A percentile compares a stretch with the other conserved stretches of the same genome.
These are phyloP conservation scores for Nigrograna mackinnonii DNA, from an alignment of 2,329 filamentous ascomycete species.

Conservation along the genomic window DNA sequence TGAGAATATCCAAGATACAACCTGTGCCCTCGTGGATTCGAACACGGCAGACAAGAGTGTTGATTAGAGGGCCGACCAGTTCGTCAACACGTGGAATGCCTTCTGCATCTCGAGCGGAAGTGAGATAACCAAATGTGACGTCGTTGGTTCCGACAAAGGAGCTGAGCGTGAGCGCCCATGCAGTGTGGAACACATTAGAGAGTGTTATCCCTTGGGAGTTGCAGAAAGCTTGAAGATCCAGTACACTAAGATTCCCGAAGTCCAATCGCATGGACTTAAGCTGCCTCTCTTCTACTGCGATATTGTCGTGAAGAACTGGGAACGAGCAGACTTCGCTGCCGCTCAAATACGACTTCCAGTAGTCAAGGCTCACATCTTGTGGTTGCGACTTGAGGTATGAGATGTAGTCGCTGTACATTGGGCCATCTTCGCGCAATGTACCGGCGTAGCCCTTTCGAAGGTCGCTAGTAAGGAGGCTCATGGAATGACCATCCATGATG, in stretches of 20 bases:
- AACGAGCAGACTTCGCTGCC: slow-evolving; percentile 37
- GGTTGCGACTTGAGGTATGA: slow-evolving; percentile 28
- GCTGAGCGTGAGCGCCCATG: slow-evolving; percentile 45
- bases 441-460: slow-evolving; percentile 30
- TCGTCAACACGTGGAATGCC: slow-evolving; percentile 43
- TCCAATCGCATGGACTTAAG: slow-evolving; percentile 31
- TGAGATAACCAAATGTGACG: slow-evolving; percentile 52
- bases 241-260: slow-evolving; percentile 26
- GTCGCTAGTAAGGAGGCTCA: slow-evolving; percentile 31
- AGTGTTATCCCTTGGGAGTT: slow-evolving; percentile 50
- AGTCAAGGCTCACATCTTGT: slow-evolving; percentile 27
- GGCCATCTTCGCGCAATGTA: slow-evolving; percentile 21
- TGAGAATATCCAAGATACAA: slow-evolving; percentile 42
- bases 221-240: slow-evolving; percentile 41
- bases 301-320: slow-evolving; percentile 29
- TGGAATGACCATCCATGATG: slow-evolving; percentile 40
- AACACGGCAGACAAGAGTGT: slow-evolving; percentile 50
- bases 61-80: slow-evolving; percentile 52
- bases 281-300: slow-evolving; percentile 15
- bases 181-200: slow-evolving; percentile 49
- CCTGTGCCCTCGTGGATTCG: slow-evolving; percentile 32
- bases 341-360: slow-evolving; percentile 33
- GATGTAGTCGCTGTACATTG: slow-evolving; percentile 37
- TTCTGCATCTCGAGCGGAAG: slow-evolving; percentile 44
- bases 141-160: slow-evolving; percentile 40